Conservation (phyloP, 768 basidiomycete genomes). For the Leccinellum rugosiceps region DNA sequence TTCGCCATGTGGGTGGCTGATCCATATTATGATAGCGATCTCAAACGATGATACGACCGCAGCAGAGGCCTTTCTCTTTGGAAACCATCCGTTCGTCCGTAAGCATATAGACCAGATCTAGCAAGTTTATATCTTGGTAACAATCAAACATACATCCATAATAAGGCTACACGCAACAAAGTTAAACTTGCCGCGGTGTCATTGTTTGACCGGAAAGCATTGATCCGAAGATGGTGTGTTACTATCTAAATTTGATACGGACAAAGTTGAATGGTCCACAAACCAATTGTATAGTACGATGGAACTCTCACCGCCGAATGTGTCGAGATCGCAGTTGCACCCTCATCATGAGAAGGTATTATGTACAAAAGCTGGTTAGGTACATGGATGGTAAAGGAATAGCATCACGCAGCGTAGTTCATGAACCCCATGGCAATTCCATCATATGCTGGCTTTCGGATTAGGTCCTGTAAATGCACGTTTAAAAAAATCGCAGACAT, state of each 20-base stretch:
- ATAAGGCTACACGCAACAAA: too few species aligned
- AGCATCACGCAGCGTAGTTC: neutral
- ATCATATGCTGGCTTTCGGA: slow-evolving; percentile 15
- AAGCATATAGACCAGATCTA: neutral
- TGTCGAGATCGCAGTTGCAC: neutral
- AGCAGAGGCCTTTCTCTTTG: neutral
- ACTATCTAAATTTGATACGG: too few species aligned
- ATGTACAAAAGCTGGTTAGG: neutral
- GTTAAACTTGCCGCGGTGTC: too few species aligned
- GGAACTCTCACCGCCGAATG: too few species aligned
- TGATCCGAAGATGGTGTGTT: neutral
- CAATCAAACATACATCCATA: neutral
- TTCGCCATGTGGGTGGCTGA: neutral
- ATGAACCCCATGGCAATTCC: slow-evolving; percentile 12
- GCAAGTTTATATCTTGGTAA: neutral
- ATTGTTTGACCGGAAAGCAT: too few species aligned
- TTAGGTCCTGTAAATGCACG: slow-evolving; percentile 6
- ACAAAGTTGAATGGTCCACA: neutral
- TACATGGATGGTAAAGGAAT: too few species aligned
- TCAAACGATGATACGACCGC: neutral
- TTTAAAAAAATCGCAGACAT: neutral
- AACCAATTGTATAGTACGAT: too few species aligned
- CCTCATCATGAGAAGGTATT: neutral
- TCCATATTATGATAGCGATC: neutral
- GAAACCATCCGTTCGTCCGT: neutral